Base-by-base conservation (phyloP, 2,329 filamentous ascomycete species). In the Monosporascus sp. region DNA sequence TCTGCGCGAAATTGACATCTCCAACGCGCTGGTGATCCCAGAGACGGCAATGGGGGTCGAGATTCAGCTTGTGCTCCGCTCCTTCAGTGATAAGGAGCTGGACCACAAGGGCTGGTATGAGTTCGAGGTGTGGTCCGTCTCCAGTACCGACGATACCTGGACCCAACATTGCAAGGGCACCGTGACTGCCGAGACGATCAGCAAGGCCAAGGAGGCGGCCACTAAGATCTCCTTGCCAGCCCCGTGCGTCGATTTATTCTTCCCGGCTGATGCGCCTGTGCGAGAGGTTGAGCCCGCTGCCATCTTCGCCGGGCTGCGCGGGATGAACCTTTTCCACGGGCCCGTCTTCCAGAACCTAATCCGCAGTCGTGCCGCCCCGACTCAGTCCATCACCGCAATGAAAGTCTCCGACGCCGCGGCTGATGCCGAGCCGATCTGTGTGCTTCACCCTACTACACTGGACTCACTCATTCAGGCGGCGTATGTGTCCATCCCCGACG, bases 381-480 rank as follows among this genome's bases (percentile, higher is more conserved):
- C 56, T 40, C 55, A 61, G 46, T 58, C 60, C 1, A 37, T 63
- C 37, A 57, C 56, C 3, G 49, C 66, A 0, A 53, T 58, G 16
- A 59, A 63, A 45, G 54, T 58, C 7, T 48, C 51, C 9, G 48
- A 55, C 1, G 50, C 48, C 6, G 61, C 62, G 60, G 59, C 60
- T 1, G 55, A 59, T 37, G n/a, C n/a, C n/a, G n/a, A n/a, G n/a
- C n/a, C n/a, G n/a, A n/a, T n/a, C n/a, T 44, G 52, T 22, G 50
- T 61, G 27, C 44, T 64, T 8, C 63, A 65, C 41, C 63, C 63
- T 0, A 63, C 58, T 1, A 62, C 60, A 0, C 44, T 65, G 1
- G 62, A 65, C 45, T 59, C 60, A 0, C 55, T 62, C n/a, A n/a
- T n/a, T n/a, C n/a, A n/a, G n/a, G n/a, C n/a, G n/a, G n/a, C n/a